These are phyloP conservation scores for Ophiostoma sp. DNA, from an alignment of 2,329 filamentous ascomycete species.

Conservation along the genomic window DNA sequence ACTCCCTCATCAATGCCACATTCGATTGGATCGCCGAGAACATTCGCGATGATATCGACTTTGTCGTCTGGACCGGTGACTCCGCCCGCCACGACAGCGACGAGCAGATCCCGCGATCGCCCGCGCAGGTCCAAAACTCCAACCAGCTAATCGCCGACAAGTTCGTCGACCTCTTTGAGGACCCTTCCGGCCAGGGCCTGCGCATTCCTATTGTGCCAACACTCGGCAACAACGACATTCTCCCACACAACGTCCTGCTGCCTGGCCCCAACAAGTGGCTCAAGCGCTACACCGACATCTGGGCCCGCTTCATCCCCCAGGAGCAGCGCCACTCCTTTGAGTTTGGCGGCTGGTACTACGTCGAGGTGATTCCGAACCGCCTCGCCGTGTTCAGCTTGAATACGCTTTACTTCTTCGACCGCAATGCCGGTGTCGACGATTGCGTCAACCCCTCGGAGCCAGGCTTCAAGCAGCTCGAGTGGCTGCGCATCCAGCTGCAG, in stretches of 20 bases:
- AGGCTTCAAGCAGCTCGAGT: slow-evolving; percentile 93
- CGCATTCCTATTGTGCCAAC: slow-evolving; percentile 82
- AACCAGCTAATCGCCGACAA: slow-evolving; percentile 76
- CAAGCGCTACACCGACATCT: slow-evolving; percentile 72
- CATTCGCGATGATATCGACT: slow-evolving; percentile 77
- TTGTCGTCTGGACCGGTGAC: slow-evolving; percentile 91
- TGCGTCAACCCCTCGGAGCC: slow-evolving; percentile 78
- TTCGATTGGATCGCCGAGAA: slow-evolving; percentile 84
- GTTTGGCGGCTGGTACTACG: slow-evolving; percentile 90
- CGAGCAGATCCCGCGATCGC: slow-evolving; percentile 72
- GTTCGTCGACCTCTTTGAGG: slow-evolving; percentile 71
- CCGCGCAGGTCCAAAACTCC: slow-evolving; percentile 71
- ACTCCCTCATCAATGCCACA: slow-evolving; percentile 79
- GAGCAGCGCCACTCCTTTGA: slow-evolving; percentile 88
- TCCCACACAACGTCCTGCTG: slow-evolving; percentile 91
- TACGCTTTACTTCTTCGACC: slow-evolving; percentile 92
- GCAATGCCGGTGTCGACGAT: slow-evolving; percentile 90
- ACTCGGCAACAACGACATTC: slow-evolving; percentile 95
- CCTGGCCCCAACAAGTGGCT: slow-evolving; percentile 88
- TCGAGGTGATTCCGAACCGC: slow-evolving; percentile 83
- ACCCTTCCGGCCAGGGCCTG: slow-evolving; percentile 57
- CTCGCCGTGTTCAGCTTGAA: slow-evolving; percentile 93
- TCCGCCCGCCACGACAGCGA: slow-evolving; percentile 89
- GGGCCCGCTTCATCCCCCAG: slow-evolving; percentile 86
- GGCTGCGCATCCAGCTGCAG: slow-evolving; percentile 86